phyloP scores from a whole-genome alignment of 129 eudicot genomes.

The Artemisia tridentata region DNA sequence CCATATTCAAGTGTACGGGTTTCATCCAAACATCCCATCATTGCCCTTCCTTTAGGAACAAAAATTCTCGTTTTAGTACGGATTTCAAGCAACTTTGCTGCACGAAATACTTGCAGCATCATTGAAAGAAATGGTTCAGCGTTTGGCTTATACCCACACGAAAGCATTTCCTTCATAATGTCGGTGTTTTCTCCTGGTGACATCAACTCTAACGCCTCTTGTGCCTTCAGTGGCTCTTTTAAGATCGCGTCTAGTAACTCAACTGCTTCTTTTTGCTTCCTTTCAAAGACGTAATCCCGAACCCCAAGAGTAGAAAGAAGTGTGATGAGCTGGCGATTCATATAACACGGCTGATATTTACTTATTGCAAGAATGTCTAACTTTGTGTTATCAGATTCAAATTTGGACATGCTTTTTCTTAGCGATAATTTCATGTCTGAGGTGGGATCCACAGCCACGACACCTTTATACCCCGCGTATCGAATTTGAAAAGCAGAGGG shows the following conservation, averaged over 20 bases:
- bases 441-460: slow-evolving; percentile 69
- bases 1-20: slow-evolving; percentile 73
- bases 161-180: slow-evolving; percentile 69
- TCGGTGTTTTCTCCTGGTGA: slow-evolving; percentile 79
- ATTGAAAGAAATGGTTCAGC: slow-evolving; percentile 80
- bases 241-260: slow-evolving; percentile 55
- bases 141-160: slow-evolving; percentile 80
- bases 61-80: slow-evolving; percentile 62
- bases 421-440: slow-evolving; percentile 57
- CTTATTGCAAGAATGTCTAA: slow-evolving; percentile 63
- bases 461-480: slow-evolving; percentile 85
- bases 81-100: slow-evolving; percentile 70
- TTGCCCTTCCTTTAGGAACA: slow-evolving; percentile 57
- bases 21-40: slow-evolving; percentile 96
- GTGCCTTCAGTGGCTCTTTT: slow-evolving; percentile 56
- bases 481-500: slow-evolving; percentile 85
- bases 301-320: slow-evolving; percentile 84
- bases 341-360: slow-evolving; percentile 75
- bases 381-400: slow-evolving; percentile 54
- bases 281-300: slow-evolving; percentile 50
- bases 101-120: slow-evolving; percentile 82
- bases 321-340: slow-evolving; percentile 73
- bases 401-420: slow-evolving; percentile 73
- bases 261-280: slow-evolving; percentile 72
- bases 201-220: slow-evolving; percentile 74